Base-by-base conservation (phyloP, 495 filamentous ascomycete genomes). In the Daldinia childiae region DNA sequence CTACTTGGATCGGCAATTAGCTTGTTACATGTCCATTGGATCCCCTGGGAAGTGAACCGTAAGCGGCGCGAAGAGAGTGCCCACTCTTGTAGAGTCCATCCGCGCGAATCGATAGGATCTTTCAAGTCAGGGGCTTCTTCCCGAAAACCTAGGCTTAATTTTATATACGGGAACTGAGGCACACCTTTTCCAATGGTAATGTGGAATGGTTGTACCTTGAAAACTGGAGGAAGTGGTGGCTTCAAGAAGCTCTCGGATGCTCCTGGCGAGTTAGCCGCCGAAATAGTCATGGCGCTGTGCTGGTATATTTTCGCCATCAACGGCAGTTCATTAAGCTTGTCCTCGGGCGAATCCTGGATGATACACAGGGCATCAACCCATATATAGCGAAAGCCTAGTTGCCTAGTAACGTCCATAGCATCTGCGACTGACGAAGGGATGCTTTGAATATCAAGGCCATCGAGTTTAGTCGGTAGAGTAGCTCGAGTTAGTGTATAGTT, bases 1-100 rank as follows among this genome's bases (percentile, higher is more conserved):
- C 32, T 27, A n/a, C 56, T 59, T 27, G 56, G 56, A 12, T 59
- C 56, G n/a, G 12, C 34, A 24, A 59, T 27, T 1, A 59, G 34
- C 36, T 59, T 59, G 26, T 59, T 59, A 1, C 56, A 59, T 59
- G 56, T 59, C 56, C 56, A 59, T 29, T 59, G 56, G 24, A 59
- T n/a, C 15, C 56, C 56, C 34, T 36, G 32, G 6, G 56, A 59
- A 21, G 56, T 24, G 56, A 59, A 59, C 17, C 56, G 34, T 21
- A 59, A 41, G 56, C 56, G 56, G 36, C 56, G 36, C 15, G 56
- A 59, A 41, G 56, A 27, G 26, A 59, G 56, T 17, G 26, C 56
- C 56, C 56, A 59, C 21, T 59, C 56, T n/a, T 59, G 56, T n/a
- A 59, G 21, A 43, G 56, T 59, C 56, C 56, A 59, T 43, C 56